A percentile compares a stretch with the other conserved stretches of the same genome.
phyloP scores from a whole-genome alignment of 805 yeast species.

The Metschnikowia vanudenii region DNA sequence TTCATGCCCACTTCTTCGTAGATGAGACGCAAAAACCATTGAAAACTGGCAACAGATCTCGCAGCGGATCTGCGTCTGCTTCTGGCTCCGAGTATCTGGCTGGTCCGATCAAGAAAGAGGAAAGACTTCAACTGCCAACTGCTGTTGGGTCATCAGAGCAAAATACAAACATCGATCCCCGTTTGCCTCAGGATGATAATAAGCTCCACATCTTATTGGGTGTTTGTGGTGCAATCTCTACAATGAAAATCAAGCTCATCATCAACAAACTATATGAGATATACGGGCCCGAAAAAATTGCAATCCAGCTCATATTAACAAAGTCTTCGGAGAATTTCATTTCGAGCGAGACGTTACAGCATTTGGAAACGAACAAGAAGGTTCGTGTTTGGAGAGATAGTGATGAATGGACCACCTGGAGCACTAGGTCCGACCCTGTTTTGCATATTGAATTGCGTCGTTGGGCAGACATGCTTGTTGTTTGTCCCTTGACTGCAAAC shows the following conservation, averaged over 20 bases:
- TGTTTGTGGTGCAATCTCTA: conserved; percentile 57
- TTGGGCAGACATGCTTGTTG: conserved; percentile 92
- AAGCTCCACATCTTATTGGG: conserved; percentile 56
- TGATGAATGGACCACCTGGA: conserved; percentile 75
- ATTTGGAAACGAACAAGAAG: conserved; percentile 39
- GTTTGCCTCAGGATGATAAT: conserved; percentile 60
- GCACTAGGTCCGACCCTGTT: conserved; percentile 80
- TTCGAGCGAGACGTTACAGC: conserved; percentile 42
- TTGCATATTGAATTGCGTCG: conserved; percentile 90
- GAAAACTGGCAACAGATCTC: conserved; percentile 31
- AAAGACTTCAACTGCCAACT: conserved; percentile 20
- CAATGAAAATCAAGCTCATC: conserved; percentile 51
- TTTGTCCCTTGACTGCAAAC: conserved; percentile 95
- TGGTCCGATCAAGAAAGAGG: conserved; percentile 14
- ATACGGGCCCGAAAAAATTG: conserved; percentile 48
- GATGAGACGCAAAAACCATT: conserved; percentile 61
- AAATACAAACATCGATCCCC: conserved; percentile 55
- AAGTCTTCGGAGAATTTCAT: conserved; percentile 53
- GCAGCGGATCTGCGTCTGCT: conserved; percentile 39
- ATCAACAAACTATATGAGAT: conserved; percentile 51
- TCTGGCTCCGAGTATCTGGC: conserved; percentile 26
- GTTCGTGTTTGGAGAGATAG: conserved; percentile 55
- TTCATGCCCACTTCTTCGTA: conserved; percentile 77
- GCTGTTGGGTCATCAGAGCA: conserved; percentile 31
- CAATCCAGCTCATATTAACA: conserved; percentile 55